phyloP scores from a whole-genome alignment of 2,329 filamentous ascomycete species.

The Cladosporium austrohemisphaericum region DNA sequence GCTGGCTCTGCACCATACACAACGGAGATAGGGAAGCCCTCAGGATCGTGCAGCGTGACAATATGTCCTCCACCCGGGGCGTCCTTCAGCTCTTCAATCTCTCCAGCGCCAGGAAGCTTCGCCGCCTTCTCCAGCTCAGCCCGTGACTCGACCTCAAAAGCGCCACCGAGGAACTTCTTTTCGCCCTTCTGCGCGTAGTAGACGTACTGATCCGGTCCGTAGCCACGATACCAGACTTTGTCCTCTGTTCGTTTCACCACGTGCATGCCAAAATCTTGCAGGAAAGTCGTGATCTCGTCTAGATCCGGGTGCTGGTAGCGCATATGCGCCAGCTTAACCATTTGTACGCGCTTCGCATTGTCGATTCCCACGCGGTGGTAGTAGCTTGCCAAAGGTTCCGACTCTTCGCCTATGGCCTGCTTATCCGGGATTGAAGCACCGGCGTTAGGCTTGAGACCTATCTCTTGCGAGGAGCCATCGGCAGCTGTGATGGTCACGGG shows the following conservation, averaged over 20 bases:
- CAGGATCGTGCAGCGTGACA: slow-evolving; percentile 38
- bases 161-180: slow-evolving; percentile 42
- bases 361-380: slow-evolving; percentile 41
- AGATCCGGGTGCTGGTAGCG: slow-evolving; percentile 53
- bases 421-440: slow-evolving; percentile 39
- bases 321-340: slow-evolving; percentile 50
- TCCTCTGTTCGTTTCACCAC: slow-evolving; percentile 36
- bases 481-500: slow-evolving; percentile 27
- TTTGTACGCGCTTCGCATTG: slow-evolving; percentile 41
- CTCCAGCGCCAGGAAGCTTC: slow-evolving; percentile 29
- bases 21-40: slow-evolving; percentile 41
- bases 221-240: slow-evolving; percentile 42
- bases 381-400: slow-evolving; percentile 37
- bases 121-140: slow-evolving; percentile 42
- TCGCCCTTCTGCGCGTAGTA: slow-evolving; percentile 41
- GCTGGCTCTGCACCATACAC: slow-evolving; percentile 36
- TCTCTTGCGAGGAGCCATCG: slow-evolving; percentile 18
- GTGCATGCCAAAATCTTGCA: slow-evolving; percentile 44
- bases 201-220: slow-evolving; percentile 43
- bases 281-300: slow-evolving; percentile 45
- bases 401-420: slow-evolving; percentile 35
- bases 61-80: slow-evolving; percentile 40
- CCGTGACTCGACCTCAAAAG: slow-evolving; percentile 41
- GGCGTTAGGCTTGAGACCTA: slow-evolving; percentile 35
- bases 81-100: slow-evolving; percentile 33